Evolutionary conservation across 805 yeast genomes (phyloP).

Genomic region (Kuraishia ogatae): DNA sequence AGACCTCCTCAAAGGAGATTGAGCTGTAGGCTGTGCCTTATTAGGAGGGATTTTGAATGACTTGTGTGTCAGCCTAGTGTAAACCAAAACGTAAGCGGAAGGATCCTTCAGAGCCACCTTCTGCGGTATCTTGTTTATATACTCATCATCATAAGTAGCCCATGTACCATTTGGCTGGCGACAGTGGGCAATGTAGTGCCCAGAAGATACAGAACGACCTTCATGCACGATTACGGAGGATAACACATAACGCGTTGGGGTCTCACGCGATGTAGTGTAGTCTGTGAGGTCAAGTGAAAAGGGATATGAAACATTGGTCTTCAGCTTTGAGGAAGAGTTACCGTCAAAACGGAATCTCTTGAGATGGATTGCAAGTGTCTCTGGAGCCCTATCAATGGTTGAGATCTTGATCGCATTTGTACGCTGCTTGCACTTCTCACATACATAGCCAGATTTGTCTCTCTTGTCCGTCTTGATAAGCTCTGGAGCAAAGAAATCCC

Average conservation of each 20-base stretch:
- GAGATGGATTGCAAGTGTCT: slow-evolving; percentile 76
- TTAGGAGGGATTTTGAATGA: slow-evolving; percentile 5
- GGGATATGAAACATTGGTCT: slow-evolving; percentile 78
- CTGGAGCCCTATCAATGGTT: slow-evolving; percentile 76
- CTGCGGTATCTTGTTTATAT: slow-evolving; percentile 65
- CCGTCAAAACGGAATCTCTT: slow-evolving; percentile 89
- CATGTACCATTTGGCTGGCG: slow-evolving; percentile 88
- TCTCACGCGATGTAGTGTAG: slow-evolving; percentile 37
- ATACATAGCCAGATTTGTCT: slow-evolving; percentile 72
- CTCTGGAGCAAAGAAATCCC: slow-evolving; percentile 80
- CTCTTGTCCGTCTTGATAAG: slow-evolving; percentile 56
- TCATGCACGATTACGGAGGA: slow-evolving; percentile 86
- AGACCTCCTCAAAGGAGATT: neutral
- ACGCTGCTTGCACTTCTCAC: slow-evolving; percentile 75
- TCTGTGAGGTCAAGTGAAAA: slow-evolving; percentile 64
- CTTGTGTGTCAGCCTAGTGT: slow-evolving; percentile 67
- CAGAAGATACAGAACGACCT: slow-evolving; percentile 86
- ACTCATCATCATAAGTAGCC: slow-evolving; percentile 94
- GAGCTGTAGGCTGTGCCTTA: neutral
- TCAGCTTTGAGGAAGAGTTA: slow-evolving; percentile 67
- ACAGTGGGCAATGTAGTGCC: slow-evolving; percentile 89
- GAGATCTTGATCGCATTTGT: slow-evolving; percentile 74
- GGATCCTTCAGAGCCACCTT: slow-evolving; percentile 72
- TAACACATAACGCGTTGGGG: slow-evolving; percentile 58
- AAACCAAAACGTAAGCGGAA: slow-evolving; percentile 83